phyloP scores from a whole-genome alignment of 116 monocot species.

The Iris pallida region DNA sequence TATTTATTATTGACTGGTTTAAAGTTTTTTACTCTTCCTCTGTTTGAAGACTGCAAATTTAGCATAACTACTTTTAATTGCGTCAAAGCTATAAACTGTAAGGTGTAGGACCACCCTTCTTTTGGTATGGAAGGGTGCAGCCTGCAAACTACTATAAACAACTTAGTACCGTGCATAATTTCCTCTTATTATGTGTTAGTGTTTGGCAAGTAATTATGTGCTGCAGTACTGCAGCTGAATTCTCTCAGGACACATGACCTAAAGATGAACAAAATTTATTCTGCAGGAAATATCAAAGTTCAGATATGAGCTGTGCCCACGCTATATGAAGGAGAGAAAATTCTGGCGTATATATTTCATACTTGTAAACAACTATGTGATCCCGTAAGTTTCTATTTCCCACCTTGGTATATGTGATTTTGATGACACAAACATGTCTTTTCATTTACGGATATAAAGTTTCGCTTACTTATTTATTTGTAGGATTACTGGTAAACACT shows the following conservation, averaged over 20 bases:
- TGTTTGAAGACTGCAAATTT: too few species aligned
- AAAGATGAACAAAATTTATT: background rate
- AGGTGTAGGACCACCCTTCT: too few species aligned
- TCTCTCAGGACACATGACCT: background rate
- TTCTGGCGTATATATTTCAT: conserved; percentile 97
- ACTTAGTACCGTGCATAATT: background rate
- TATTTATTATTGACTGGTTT: too few species aligned
- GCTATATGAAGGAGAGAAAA: conserved; percentile 91
- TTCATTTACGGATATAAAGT: background rate
- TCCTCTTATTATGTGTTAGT: background rate
- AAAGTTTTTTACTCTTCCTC: too few species aligned
- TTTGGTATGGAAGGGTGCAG: too few species aligned
- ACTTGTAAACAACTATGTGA: conserved; percentile 66
- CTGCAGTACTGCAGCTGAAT: background rate
- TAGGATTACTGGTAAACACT: background rate
- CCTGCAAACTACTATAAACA: background rate
- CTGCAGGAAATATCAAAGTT: conserved; percentile 90
- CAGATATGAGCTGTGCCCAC: conserved; percentile 95
- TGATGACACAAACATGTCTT: background rate
- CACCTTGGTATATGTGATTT: background rate
- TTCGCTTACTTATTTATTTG: background rate
- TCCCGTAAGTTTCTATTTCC: conserved; percentile 50
- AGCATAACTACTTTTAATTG: too few species aligned
- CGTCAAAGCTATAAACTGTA: background rate
- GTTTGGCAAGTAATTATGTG: background rate